phyloP scores from a whole-genome alignment of 768 basidiomycete species.

The Lactifluus hygrophoroides region DNA sequence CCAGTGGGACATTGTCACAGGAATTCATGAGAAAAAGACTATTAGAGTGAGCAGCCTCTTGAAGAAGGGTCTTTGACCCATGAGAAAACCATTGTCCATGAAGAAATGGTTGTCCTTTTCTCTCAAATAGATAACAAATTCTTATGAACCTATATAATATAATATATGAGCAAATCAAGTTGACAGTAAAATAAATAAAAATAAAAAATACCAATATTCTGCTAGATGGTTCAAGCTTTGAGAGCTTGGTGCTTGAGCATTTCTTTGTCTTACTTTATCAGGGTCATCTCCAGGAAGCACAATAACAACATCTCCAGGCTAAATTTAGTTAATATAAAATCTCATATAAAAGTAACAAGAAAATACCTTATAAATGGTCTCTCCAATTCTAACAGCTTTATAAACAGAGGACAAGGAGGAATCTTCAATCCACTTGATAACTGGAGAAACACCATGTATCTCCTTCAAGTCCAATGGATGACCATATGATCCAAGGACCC shows the following conservation, averaged over 20 bases:
- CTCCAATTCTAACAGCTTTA: constrained; percentile 43
- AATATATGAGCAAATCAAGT: background rate
- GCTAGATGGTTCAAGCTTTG: constrained; percentile 48
- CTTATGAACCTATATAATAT: constrained; percentile 49
- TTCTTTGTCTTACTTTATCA: constrained; percentile 33
- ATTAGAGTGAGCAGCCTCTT: constrained; percentile 58
- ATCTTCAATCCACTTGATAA: constrained; percentile 9
- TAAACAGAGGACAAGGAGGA: background rate
- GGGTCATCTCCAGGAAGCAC: constrained; percentile 49
- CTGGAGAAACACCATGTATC: constrained; percentile 27
- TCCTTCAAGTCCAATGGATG: background rate
- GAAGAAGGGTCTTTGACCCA: constrained; percentile 55
- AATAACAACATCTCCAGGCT: constrained; percentile 60
- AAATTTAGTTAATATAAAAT: background rate
- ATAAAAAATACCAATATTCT: constrained; percentile 47
- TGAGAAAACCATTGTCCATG: constrained; percentile 69
- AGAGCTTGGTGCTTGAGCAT: constrained; percentile 33
- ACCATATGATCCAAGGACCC: background rate
- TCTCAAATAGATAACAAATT: constrained; percentile 57
- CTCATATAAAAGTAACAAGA: background rate
- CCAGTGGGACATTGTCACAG: constrained; percentile 49
- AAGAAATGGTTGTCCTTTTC: constrained; percentile 39
- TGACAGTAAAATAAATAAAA: background rate
- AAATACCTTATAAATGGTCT: constrained; percentile 43
- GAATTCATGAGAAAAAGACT: constrained; percentile 45